phyloP scores from a whole-genome alignment of 768 basidiomycete species.

The Mrakia frigida region DNA sequence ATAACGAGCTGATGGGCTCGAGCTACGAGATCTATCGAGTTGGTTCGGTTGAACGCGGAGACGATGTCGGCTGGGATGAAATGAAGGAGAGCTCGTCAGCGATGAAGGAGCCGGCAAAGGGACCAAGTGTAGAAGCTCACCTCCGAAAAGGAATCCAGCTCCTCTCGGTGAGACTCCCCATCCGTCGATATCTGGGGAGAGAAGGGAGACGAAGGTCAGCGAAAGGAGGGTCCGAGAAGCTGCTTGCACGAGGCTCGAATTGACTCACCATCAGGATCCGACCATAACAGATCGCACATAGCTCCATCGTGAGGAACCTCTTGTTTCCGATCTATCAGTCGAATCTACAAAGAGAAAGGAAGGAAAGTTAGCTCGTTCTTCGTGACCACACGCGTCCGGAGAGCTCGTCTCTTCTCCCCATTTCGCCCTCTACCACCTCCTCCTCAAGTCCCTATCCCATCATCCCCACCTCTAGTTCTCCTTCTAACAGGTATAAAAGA shows the following conservation, averaged over 20 bases:
- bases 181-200: slow-evolving; percentile 66
- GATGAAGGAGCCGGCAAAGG: background rate
- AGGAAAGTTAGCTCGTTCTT: background rate
- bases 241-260: background rate
- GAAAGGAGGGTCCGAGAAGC: background rate
- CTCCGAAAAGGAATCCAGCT: slow-evolving; percentile 97
- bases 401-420: background rate
- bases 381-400: too few relatives aligned
- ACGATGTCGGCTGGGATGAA: background rate
- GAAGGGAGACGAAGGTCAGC: background rate
- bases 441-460: background rate
- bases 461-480: background rate
- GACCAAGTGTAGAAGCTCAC: slow-evolving; percentile 60
- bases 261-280: slow-evolving; percentile 73
- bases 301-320: slow-evolving; percentile 99
- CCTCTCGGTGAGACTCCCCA: slow-evolving; percentile 99
- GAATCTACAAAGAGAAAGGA: slow-evolving; percentile 54
- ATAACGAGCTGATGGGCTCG: slow-evolving; percentile 92
- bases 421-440: background rate
- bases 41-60: slow-evolving; percentile 66
- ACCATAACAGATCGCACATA: slow-evolving; percentile 99
- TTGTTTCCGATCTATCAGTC: slow-evolving; percentile 96
- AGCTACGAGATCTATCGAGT: slow-evolving; percentile 90
- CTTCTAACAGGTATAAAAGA: background rate
- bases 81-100: background rate